A percentile compares a stretch with the other conserved stretches of the same genome.
Evolutionary conservation across 495 filamentous ascomycete species (phyloP).

Genomic region (Cryomyces antarcticus): DNA sequence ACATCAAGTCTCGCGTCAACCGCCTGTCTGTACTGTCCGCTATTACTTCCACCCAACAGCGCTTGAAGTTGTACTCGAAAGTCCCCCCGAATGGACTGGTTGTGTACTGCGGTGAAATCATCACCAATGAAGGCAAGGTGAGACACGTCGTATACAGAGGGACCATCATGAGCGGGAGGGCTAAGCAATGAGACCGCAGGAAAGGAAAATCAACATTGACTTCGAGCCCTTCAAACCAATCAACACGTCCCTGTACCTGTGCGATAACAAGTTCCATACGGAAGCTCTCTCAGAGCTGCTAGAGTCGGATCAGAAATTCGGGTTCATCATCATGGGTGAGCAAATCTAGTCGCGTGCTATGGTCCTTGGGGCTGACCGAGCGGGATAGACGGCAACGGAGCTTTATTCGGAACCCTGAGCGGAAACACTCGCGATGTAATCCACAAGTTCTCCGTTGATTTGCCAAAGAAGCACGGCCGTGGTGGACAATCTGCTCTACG

Average conservation of each 20-base stretch:
- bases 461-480: slow-evolving; percentile 98
- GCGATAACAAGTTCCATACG: slow-evolving; percentile 99
- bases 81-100: slow-evolving; percentile 94
- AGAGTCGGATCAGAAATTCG: slow-evolving; percentile 96
- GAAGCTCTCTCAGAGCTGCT: slow-evolving; percentile 90
- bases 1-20: slow-evolving; percentile 98
- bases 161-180: too few species aligned
- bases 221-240: slow-evolving; percentile 99
- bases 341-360: too few species aligned
- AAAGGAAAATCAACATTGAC: slow-evolving; percentile 97
- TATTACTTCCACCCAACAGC: slow-evolving; percentile 96
- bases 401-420: slow-evolving; percentile 86
- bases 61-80: slow-evolving; percentile 95
- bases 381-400: slow-evolving; percentile 83
- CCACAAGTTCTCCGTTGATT: slow-evolving; percentile 90
- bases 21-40: slow-evolving; percentile 90
- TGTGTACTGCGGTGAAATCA: slow-evolving; percentile 99
- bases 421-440: slow-evolving; percentile 94
- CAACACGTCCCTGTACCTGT: slow-evolving; percentile 96
- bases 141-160: too few species aligned
- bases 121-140: slow-evolving; percentile 94
- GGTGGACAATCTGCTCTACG: slow-evolving; percentile 97
- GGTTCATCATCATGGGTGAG: slow-evolving; percentile 97
- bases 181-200: too few species aligned
- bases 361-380: too few species aligned